These are phyloP conservation scores for Lichtheimia corymbifera DNA, from an alignment of 371 early-diverging fungal genomes.

Conservation along the genomic window DNA sequence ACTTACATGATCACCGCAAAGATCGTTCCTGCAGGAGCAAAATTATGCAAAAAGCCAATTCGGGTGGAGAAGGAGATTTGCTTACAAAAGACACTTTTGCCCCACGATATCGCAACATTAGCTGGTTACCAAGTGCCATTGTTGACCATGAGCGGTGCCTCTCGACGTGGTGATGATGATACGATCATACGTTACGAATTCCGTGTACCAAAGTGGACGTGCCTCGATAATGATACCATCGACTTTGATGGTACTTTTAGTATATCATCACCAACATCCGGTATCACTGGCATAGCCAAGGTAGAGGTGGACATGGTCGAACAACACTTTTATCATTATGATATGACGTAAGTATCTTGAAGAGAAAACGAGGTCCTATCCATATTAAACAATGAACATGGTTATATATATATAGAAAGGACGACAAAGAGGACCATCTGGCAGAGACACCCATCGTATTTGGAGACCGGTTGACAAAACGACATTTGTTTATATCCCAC, in stretches of 20 bases:
- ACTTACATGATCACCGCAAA: slow-evolving; percentile 21
- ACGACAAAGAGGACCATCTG: background rate
- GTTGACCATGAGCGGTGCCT: slow-evolving; percentile 22
- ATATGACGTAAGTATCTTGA: background rate
- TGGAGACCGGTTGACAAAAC: slow-evolving; percentile 15
- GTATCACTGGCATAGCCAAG: slow-evolving; percentile 13
- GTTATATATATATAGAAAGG: background rate
- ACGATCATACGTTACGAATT: slow-evolving; percentile 22
- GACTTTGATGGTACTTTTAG: slow-evolving; percentile 30
- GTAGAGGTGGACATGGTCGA: slow-evolving; percentile 34
- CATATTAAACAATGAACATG: background rate
- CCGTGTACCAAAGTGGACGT: slow-evolving; percentile 32
- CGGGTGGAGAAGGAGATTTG: slow-evolving; percentile 16
- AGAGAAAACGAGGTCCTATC: background rate
- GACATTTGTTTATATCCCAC: slow-evolving; percentile 18
- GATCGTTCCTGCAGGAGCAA: slow-evolving; percentile 20
- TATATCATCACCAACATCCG: background rate
- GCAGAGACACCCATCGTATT: slow-evolving; percentile 4
- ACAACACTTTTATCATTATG: slow-evolving; percentile 29
- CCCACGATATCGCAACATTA: slow-evolving; percentile 28
- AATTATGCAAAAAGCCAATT: slow-evolving; percentile 22
- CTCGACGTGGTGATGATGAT: slow-evolving; percentile 14
- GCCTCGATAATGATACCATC: slow-evolving; percentile 20
- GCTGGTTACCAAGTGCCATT: slow-evolving; percentile 27
- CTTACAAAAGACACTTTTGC: slow-evolving; percentile 31